Base-by-base conservation (phyloP, 2,329 filamentous ascomycete species). In the Alternaria brassicicola region DNA sequence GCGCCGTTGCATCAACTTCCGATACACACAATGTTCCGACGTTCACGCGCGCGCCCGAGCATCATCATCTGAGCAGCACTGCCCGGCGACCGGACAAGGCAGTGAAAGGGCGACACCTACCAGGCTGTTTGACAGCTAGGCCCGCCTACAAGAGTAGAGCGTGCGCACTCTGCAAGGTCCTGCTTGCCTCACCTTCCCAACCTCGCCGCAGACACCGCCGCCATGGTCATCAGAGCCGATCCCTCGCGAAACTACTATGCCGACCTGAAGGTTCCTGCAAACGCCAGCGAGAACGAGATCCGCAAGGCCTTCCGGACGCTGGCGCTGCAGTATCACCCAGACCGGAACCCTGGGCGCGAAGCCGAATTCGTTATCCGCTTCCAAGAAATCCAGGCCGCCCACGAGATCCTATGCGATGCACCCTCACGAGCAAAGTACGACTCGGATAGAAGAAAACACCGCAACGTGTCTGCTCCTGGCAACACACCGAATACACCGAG, bases 291-390 rank as follows among this genome's bases (percentile, higher is more conserved):
- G 41, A 85, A 88, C 28, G 91, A 95, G 38, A 88, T 96, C 74
- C 94, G 92, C 80, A 95, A 89, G 77, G 89, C 93, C 70, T 97
- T 93, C 78, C 86, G 90, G 66, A 93, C 92, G 77, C 85, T 96
- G 71, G 92, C 92, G 46, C 82, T 96, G 45, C 90, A 91, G 76
- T 96, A 90, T 71, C 93, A 97, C 72, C 93, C 93, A 7, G 93
- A 97, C 75, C 89, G 93, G 59, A 96, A 97, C 72, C 91, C 89
- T 10, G 93, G 93, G 50, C 87, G 86, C 71, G 92, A 96, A 78
- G 79, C 86, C 56, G 91, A 94, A 71, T 90, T 89, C 72, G 91
- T 91, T 65, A 83, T 89, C 30, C 90, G 91, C 71, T 97, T 97
- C 71, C 91, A 96, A 76, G 86, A 89, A 48, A 96, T 97, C 47